Evolutionary conservation across 192 early-diverging fungal species (phyloP).

Genomic region (Coemansia sp.): DNA sequence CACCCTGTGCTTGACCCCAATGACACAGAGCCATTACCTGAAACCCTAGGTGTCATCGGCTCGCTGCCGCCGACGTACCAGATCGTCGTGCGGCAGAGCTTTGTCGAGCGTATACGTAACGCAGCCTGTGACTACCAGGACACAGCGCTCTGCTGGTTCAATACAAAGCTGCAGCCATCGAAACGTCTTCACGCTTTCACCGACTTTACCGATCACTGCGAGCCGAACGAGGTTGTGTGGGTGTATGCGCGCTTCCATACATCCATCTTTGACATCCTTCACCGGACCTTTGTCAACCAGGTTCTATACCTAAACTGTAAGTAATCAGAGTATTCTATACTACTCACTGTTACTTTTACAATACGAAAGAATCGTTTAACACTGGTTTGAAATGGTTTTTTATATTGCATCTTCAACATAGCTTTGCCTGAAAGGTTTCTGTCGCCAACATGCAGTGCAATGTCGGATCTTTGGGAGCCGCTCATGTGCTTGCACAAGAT

Average conservation of each 20-base stretch:
- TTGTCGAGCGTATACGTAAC: conserved; percentile 22
- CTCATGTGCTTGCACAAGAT: conserved; percentile 22
- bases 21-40: conserved; percentile 27
- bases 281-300: conserved; percentile 20
- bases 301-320: conserved; percentile 41
- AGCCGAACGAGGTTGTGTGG: conserved; percentile 38
- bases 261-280: conserved; percentile 25
- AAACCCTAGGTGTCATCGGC: conserved; percentile 13
- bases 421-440: conserved; percentile 30
- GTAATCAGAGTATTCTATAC: background rate
- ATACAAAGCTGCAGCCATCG: conserved; percentile 8
- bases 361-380: background rate
- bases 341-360: background rate
- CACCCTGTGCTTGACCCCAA: conserved; percentile 21
- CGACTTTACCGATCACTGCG: conserved; percentile 20
- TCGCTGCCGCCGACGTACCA: conserved; percentile 30
- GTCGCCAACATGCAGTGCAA: conserved; percentile 17
- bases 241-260: conserved; percentile 26
- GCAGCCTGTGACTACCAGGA: conserved; percentile 7
- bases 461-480: conserved; percentile 26
- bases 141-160: conserved; percentile 31
- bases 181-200: conserved; percentile 16
- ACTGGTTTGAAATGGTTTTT: background rate
- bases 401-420: conserved; percentile 4
- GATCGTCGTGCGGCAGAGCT: conserved; percentile 7